Conservation (phyloP, 2,329 filamentous ascomycete genomes). For the Bimuria novae-zelandiae region DNA sequence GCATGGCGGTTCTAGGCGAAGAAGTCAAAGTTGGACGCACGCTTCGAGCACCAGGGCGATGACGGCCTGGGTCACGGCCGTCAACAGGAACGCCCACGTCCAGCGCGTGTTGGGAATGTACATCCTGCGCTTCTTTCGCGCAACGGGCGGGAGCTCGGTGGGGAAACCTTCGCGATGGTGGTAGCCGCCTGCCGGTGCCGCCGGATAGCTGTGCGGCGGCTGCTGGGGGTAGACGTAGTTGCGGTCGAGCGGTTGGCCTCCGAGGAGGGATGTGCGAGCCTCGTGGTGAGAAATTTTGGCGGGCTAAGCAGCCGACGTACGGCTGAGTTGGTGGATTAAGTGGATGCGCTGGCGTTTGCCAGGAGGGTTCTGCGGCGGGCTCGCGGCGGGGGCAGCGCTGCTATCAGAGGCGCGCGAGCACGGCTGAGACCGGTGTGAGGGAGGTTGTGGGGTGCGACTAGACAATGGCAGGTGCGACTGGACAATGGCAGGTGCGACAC, state of each 20-base stretch:
- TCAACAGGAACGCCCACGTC: constrained; percentile 83
- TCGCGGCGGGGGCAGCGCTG: background rate
- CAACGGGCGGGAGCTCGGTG: constrained; percentile 48
- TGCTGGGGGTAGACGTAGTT: constrained; percentile 56
- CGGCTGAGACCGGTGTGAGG: constrained; percentile 5
- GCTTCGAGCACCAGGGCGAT: constrained; percentile 84
- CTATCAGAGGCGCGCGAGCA: background rate
- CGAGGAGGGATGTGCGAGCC: constrained; percentile 63
- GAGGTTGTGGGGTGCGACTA: background rate
- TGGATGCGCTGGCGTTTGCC: constrained; percentile 7
- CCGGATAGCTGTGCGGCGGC: constrained; percentile 50
- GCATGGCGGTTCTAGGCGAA: background rate
- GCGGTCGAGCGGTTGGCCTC: constrained; percentile 59
- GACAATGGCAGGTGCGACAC: constrained; percentile 3
- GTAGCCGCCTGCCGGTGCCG: constrained; percentile 54
- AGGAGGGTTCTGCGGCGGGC: no score
- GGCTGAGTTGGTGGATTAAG: constrained; percentile 37
- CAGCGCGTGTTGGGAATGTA: constrained; percentile 83
- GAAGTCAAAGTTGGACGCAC: constrained; percentile 60
- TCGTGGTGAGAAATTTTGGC: constrained; percentile 62
- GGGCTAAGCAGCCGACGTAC: constrained; percentile 39
- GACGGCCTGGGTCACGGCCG: constrained; percentile 75
- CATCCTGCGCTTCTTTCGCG: constrained; percentile 53
- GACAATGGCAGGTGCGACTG: background rate
- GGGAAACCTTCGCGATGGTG: constrained; percentile 47